Conservation (phyloP, 441 rosid genomes). For the Populus trichocarpa region DNA sequence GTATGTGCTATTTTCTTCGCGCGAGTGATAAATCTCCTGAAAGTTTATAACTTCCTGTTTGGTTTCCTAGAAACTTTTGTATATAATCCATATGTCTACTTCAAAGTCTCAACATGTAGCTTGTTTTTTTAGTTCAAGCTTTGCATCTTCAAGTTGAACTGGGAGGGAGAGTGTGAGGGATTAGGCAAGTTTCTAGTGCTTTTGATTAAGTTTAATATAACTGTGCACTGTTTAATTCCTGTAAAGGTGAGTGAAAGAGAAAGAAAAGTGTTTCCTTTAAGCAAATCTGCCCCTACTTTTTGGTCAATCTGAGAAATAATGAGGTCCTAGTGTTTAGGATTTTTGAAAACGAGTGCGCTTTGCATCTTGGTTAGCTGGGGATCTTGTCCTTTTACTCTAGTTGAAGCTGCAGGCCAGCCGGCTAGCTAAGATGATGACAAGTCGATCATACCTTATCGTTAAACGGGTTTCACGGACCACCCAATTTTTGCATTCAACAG, state of each 20-base stretch:
- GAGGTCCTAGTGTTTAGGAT: constrained; percentile 6
- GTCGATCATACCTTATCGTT: constrained; percentile 25
- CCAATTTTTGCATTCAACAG: not conserved
- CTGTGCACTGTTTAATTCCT: not conserved
- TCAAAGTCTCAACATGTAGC: constrained; percentile 3
- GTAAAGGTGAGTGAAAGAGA: not conserved
- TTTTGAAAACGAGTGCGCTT: constrained; percentile 17
- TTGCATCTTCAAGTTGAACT: constrained; percentile 7
- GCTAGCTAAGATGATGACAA: constrained; percentile 19
- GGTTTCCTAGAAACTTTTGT: not conserved
- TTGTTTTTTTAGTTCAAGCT: not conserved
- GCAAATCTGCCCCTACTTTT: not conserved
- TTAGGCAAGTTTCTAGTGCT: not conserved
- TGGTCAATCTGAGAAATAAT: not conserved
- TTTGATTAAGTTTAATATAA: constrained; percentile 4
- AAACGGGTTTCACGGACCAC: constrained; percentile 27
- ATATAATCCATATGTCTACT: not conserved
- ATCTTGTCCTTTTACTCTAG: constrained; percentile 20
- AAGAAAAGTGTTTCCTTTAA: constrained; percentile 2
- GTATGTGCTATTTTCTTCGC: constrained; percentile 11
- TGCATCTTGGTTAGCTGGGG: constrained; percentile 18
- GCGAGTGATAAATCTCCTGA: constrained; percentile 4
- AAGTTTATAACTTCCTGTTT: constrained; percentile 8
- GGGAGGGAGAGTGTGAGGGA: not conserved
- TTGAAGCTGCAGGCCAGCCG: not conserved